Evolutionary conservation across 2,329 filamentous ascomycete genomes (phyloP).

Genomic region (Colletotrichum coccodes): DNA sequence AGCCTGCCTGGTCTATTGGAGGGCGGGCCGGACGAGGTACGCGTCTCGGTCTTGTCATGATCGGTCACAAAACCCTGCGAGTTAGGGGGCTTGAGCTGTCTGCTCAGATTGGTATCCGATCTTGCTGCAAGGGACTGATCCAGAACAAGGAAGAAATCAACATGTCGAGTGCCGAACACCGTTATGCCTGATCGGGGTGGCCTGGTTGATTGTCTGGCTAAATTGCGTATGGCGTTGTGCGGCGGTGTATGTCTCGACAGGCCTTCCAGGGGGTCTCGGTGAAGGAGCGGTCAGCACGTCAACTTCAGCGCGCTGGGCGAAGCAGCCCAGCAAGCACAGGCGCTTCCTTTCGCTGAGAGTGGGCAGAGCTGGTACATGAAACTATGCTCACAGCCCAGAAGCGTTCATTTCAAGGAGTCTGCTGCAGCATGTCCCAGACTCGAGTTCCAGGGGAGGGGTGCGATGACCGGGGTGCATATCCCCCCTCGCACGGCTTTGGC

Average conservation of each 20-base stretch:
- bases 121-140: constrained; percentile 22
- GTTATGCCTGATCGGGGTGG: neutral
- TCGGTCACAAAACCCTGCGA: neutral
- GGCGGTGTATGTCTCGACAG: constrained; percentile 1
- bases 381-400: neutral
- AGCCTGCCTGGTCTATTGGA: neutral
- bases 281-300: constrained; percentile 15
- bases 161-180: neutral
- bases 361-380: neutral
- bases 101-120: neutral
- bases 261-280: constrained; percentile 6
- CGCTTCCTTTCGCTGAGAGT: neutral
- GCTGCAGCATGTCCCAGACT: neutral
- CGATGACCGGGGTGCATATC: neutral
- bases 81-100: neutral
- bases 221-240: constrained; percentile 3
- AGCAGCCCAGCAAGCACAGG: neutral
- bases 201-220: neutral
- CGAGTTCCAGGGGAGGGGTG: neutral
- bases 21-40: neutral
- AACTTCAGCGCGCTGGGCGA: neutral
- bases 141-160: constrained; percentile 7
- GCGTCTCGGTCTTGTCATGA: neutral
- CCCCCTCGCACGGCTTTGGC: constrained; percentile 6
- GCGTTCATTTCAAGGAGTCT: neutral